phyloP scores from a whole-genome alignment of 2,329 filamentous ascomycete genomes.

The Clarireedia paspali region DNA sequence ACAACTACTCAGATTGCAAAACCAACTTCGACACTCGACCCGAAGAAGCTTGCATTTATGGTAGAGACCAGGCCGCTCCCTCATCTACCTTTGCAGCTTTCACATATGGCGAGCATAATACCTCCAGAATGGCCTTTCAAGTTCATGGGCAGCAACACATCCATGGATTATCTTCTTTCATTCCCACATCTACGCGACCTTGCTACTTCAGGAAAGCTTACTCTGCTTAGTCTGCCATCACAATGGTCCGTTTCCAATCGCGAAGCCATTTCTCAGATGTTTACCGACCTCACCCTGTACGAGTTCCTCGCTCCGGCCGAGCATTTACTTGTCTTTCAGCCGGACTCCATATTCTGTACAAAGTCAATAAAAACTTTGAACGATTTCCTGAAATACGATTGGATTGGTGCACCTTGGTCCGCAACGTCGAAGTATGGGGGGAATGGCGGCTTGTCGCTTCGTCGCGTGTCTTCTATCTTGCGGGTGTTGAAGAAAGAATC shows the following conservation, averaged over 20 bases:
- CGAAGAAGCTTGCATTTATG: conserved; percentile 40
- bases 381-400: conserved; percentile 30
- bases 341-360: conserved; percentile 48
- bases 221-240: conserved; percentile 3
- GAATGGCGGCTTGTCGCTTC: conserved; percentile 47
- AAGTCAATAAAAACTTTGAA: conserved; percentile 37
- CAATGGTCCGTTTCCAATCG: conserved; percentile 27
- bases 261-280: conserved; percentile 45
- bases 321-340: conserved; percentile 48
- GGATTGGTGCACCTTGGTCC: conserved; percentile 34
- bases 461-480: conserved; percentile 43
- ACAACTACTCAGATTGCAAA: conserved; percentile 6
- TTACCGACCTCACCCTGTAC: conserved; percentile 46
- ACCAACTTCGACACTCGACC: conserved; percentile 21
- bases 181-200: conserved; percentile 36
- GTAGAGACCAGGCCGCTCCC: conserved; percentile 45
- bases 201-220: conserved; percentile 3
- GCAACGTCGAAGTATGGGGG: conserved; percentile 36
- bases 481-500: conserved; percentile 41
- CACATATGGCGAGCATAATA: conserved; percentile 49
- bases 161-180: conserved; percentile 36
- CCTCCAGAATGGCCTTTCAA: conserved; percentile 50
- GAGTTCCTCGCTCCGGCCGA: conserved; percentile 41
- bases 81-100: conserved; percentile 43
- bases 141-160: conserved; percentile 41